Conservation (phyloP, 2,329 filamentous ascomycete genomes). For the Neoascochyta sp. region DNA sequence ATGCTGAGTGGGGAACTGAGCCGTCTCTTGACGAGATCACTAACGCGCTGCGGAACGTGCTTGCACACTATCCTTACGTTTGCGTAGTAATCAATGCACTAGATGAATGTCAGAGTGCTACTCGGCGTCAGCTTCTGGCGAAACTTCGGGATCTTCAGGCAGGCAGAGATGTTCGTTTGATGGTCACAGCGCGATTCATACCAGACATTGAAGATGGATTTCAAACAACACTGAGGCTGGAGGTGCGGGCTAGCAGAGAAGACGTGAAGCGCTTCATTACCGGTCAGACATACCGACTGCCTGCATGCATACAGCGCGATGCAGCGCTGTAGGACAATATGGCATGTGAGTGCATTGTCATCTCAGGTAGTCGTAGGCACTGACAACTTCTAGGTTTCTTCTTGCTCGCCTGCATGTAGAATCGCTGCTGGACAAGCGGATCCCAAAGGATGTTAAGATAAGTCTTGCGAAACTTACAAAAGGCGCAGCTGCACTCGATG, state of each 20-base stretch:
- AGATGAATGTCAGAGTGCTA: conserved; percentile 29
- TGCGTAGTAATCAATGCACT: conserved; percentile 33
- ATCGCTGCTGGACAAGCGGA: conserved; percentile 9
- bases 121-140: conserved; percentile 4
- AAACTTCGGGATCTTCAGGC: conserved; percentile 4
- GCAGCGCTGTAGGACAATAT: conserved; percentile 11
- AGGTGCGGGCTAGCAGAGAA: conserved; percentile 17
- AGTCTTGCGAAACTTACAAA: conserved; percentile 4
- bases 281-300: conserved; percentile 12
- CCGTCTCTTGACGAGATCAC: conserved; percentile 7
- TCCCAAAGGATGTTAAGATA: conserved; percentile 2
- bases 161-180: conserved; percentile 1
- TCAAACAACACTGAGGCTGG: conserved; percentile 5
- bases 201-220: conserved; percentile 14
- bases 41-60: conserved; percentile 1
- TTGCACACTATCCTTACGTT: conserved; percentile 4
- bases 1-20: conserved; percentile 2
- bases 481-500: conserved; percentile 4
- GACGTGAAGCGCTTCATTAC: conserved; percentile 19
- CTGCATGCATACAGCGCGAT: conserved; percentile 13
- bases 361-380: conserved; percentile 4
- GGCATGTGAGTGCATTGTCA: conserved; percentile 15
- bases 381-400: conserved; percentile 7
- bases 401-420: conserved; percentile 11
- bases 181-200: conserved; percentile 17